Evolutionary conservation across 2,329 filamentous ascomycete genomes (phyloP).

Genomic region (Tolypocladium tropicale): DNA sequence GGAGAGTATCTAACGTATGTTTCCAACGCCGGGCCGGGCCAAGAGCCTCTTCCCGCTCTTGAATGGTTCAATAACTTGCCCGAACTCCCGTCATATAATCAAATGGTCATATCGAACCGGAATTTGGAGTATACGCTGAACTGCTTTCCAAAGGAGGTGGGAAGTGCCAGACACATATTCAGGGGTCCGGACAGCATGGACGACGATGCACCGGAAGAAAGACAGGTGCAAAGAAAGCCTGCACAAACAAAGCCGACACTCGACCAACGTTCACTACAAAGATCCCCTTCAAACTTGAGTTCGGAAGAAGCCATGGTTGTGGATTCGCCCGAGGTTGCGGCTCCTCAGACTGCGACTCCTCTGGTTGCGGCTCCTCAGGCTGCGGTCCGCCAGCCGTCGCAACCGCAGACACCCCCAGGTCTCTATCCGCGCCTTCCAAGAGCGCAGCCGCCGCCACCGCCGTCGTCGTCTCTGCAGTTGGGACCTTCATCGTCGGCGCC

Average conservation of each 20-base stretch:
- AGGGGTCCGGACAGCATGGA: background rate
- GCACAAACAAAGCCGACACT: background rate
- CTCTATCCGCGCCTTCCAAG: background rate
- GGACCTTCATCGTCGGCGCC: slow-evolving; percentile 8
- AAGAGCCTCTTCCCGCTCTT: slow-evolving; percentile 23
- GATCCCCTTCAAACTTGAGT: background rate
- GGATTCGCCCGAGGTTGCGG: background rate
- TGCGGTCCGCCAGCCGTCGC: background rate
- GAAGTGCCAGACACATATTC: slow-evolving; percentile 4
- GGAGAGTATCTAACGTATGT: slow-evolving; percentile 32
- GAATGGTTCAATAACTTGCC: slow-evolving; percentile 29
- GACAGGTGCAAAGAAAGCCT: background rate
- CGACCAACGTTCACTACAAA: background rate
- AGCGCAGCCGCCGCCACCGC: background rate
- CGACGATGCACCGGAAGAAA: background rate
- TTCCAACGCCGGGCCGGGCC: slow-evolving; percentile 10
- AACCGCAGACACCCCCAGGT: background rate
- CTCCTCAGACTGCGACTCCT: background rate
- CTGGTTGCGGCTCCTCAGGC: background rate
- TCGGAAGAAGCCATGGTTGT: slow-evolving; percentile 1
- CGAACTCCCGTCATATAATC: slow-evolving; percentile 17
- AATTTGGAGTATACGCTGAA: slow-evolving; percentile 24
- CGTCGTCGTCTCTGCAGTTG: slow-evolving; percentile 9
- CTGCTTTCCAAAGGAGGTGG: slow-evolving; percentile 22
- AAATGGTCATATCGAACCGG: slow-evolving; percentile 21